Evolutionary conservation across 441 rosid genomes (phyloP).

Genomic region (Populus hybrid): DNA sequence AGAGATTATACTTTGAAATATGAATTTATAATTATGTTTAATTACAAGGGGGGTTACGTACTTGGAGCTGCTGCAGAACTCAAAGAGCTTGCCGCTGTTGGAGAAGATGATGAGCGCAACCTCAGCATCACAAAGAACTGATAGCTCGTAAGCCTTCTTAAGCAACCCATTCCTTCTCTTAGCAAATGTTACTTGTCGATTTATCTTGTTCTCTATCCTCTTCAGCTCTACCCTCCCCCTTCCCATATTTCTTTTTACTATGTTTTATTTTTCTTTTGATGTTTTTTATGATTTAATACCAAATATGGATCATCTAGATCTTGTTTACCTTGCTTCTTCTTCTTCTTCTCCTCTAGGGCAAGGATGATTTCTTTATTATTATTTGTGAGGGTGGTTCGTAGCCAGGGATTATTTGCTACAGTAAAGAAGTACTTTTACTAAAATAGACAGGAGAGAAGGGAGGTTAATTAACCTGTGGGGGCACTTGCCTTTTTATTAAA

Average conservation of each 20-base stretch:
- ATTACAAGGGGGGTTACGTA: conserved; percentile 25
- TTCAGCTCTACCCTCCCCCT: neutral
- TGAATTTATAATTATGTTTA: conserved; percentile 1
- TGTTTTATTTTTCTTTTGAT: neutral
- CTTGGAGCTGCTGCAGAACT: conserved; percentile 82
- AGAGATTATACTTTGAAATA: neutral
- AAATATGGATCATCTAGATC: neutral
- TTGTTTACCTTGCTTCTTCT: conserved; percentile 1
- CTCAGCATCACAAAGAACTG: conserved; percentile 43
- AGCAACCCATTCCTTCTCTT: conserved; percentile 91
- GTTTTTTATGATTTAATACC: neutral
- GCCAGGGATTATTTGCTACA: neutral
- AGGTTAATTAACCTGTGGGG: neutral
- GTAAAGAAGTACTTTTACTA: neutral
- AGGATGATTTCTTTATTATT: conserved; percentile 8
- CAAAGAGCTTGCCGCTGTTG: conserved; percentile 82
- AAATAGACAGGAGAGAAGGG: neutral
- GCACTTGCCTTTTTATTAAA: neutral
- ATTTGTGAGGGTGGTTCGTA: neutral
- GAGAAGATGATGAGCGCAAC: conserved; percentile 91
- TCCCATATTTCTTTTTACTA: neutral
- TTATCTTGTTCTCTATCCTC: neutral
- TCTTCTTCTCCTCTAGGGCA: conserved; percentile 30
- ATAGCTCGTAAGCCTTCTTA: conserved; percentile 91
- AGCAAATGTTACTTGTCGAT: conserved; percentile 16